Conservation (phyloP, 306 rosid genomes). For the Trifolium dubium region DNA sequence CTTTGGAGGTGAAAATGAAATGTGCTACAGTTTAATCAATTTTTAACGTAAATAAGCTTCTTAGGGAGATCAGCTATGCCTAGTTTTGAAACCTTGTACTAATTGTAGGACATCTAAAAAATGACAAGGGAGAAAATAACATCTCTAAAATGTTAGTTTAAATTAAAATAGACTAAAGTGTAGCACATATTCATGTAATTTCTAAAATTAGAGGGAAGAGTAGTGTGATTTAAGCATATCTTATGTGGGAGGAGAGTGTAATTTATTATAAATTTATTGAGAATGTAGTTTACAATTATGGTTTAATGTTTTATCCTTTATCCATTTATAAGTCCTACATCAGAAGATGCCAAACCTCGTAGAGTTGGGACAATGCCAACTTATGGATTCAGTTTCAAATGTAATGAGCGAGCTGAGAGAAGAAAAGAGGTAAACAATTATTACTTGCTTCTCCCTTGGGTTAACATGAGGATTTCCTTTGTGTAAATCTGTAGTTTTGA, state of each 20-base stretch:
- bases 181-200: neutral
- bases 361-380: slow-evolving; percentile 78
- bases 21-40: neutral
- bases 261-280: slow-evolving; percentile 23
- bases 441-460: slow-evolving; percentile 34
- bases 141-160: neutral
- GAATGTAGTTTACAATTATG: slow-evolving; percentile 3
- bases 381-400: slow-evolving; percentile 92
- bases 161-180: slow-evolving; percentile 2
- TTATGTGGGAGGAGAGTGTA: neutral
- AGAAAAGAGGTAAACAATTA: slow-evolving; percentile 79
- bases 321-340: slow-evolving; percentile 60
- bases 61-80: neutral
- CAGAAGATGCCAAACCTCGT: slow-evolving; percentile 66
- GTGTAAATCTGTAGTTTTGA: slow-evolving; percentile 9
- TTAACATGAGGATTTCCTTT: slow-evolving; percentile 33
- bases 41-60: slow-evolving; percentile 2
- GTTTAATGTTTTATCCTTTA: slow-evolving; percentile 53
- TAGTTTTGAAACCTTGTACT: neutral
- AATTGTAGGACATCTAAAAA: neutral
- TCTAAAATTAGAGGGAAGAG: neutral
- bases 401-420: slow-evolving; percentile 93
- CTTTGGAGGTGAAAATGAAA: neutral
- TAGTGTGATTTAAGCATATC: neutral
- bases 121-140: neutral